These are phyloP conservation scores for Fusarium nematophilum DNA, from an alignment of 2,329 filamentous ascomycete species.

Conservation along the genomic window DNA sequence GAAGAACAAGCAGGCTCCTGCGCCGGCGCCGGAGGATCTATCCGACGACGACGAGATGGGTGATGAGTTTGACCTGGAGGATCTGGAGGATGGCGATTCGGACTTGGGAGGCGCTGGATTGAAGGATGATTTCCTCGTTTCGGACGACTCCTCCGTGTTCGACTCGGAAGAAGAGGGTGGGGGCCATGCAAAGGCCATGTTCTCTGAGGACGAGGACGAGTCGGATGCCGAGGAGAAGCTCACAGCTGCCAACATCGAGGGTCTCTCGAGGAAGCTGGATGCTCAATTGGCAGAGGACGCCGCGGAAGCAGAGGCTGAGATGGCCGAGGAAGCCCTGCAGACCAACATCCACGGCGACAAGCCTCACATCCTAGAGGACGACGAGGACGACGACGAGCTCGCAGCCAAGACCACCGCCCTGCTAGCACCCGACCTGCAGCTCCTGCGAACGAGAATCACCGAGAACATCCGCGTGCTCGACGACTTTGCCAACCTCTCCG, in stretches of 20 bases:
- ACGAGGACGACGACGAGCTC: conserved; percentile 70
- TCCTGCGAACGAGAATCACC: conserved; percentile 88
- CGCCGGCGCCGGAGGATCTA: conserved; percentile 58
- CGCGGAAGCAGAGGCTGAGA: conserved; percentile 84
- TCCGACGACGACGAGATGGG: conserved; percentile 56
- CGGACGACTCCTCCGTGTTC: conserved; percentile 69
- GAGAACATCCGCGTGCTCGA: conserved; percentile 93
- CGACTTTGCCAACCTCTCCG: conserved; percentile 84
- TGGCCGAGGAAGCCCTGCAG: conserved; percentile 86
- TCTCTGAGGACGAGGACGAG: conserved; percentile 94
- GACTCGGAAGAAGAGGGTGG: conserved; percentile 77
- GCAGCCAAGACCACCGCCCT: conserved; percentile 70
- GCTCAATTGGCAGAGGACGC: conserved; percentile 80
- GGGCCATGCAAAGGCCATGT: conserved; percentile 72
- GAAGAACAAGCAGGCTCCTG: conserved; percentile 48
- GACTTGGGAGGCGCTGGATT: conserved; percentile 54
- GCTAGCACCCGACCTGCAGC: conserved; percentile 88
- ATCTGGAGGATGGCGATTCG: conserved; percentile 57
- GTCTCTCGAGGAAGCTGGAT: conserved; percentile 87
- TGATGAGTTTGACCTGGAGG: conserved; percentile 58
- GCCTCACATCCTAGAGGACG: conserved; percentile 73
- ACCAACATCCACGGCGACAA: conserved; percentile 90
- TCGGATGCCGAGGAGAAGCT: conserved; percentile 90
- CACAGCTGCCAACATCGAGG: conserved; percentile 95
- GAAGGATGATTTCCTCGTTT: conserved; percentile 70